A percentile compares a stretch with the other conserved stretches of the same genome.
phyloP scores from a whole-genome alignment of 73 alveolate genomes.

The Tetrahymena borealis region DNA sequence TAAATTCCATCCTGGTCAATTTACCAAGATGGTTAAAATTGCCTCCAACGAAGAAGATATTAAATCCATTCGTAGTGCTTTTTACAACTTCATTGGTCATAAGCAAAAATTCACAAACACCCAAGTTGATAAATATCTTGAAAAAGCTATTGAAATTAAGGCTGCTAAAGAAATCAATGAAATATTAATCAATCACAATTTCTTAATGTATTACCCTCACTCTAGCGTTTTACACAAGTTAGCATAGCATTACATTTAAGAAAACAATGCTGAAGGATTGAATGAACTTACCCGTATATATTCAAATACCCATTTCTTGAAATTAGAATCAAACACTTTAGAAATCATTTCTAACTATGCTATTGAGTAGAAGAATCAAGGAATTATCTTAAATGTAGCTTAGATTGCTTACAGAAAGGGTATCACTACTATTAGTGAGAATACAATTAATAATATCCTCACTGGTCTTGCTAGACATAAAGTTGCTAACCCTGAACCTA shows the following conservation, averaged over 20 bases:
- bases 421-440: not conserved
- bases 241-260: not conserved
- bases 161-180: not conserved
- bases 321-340: not conserved
- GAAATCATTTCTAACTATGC: not conserved
- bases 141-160: not conserved
- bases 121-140: not conserved
- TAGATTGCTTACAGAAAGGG: not conserved
- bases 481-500: not conserved
- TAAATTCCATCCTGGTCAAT: conserved; percentile 3
- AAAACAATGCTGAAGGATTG: not conserved
- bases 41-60: not conserved
- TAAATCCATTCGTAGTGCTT: not conserved
- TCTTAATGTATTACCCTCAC: not conserved
- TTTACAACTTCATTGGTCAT: not conserved
- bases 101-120: not conserved
- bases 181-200: not conserved
- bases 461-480: conserved; percentile 1
- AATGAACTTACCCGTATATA: not conserved
- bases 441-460: not conserved
- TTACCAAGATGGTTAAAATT: not conserved
- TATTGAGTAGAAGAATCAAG: not conserved
- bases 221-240: not conserved
- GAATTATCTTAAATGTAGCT: not conserved
- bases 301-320: not conserved